These are phyloP conservation scores for Cladosporium halotolerans DNA, from an alignment of 2,329 filamentous ascomycete species.

Conservation along the genomic window DNA sequence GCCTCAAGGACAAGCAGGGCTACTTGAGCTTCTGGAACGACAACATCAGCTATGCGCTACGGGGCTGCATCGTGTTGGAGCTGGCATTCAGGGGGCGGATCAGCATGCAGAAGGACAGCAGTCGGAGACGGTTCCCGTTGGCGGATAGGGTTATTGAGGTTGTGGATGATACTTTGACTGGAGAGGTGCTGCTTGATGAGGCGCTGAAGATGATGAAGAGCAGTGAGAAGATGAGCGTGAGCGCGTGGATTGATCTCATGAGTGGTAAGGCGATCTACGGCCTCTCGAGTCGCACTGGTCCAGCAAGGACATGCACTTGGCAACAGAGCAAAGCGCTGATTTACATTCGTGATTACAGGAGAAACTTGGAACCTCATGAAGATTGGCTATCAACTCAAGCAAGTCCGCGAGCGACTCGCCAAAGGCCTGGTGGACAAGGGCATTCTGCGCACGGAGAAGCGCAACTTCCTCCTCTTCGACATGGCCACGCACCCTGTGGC, in stretches of 20 bases:
- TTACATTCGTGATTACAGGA: conserved; percentile 47
- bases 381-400: conserved; percentile 98
- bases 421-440: conserved; percentile 98
- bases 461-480: conserved; percentile 98
- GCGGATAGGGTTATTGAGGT: conserved; percentile 95
- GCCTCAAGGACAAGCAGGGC: conserved; percentile 97
- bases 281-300: not conserved
- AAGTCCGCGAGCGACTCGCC: conserved; percentile 92
- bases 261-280: conserved; percentile 62
- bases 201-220: conserved; percentile 99
- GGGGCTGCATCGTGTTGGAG: conserved; percentile 97
- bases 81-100: conserved; percentile 91
- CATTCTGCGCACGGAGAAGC: conserved; percentile 95
- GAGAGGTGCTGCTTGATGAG: conserved; percentile 94
- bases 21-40: conserved; percentile 99
- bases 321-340: not conserved
- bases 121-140: conserved; percentile 82
- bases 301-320: not conserved
- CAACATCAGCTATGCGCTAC: conserved; percentile 96
- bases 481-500: conserved; percentile 99
- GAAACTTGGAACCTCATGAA: conserved; percentile 99
- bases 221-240: conserved; percentile 99
- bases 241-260: conserved; percentile 98
- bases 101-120: conserved; percentile 96
- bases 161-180: conserved; percentile 90